Percentiles rank a stretch among this genome's conserved stretches.
These are phyloP conservation scores for Syzygium syzygioides DNA, from an alignment of 441 rosid genomes.

Conservation along the genomic window DNA sequence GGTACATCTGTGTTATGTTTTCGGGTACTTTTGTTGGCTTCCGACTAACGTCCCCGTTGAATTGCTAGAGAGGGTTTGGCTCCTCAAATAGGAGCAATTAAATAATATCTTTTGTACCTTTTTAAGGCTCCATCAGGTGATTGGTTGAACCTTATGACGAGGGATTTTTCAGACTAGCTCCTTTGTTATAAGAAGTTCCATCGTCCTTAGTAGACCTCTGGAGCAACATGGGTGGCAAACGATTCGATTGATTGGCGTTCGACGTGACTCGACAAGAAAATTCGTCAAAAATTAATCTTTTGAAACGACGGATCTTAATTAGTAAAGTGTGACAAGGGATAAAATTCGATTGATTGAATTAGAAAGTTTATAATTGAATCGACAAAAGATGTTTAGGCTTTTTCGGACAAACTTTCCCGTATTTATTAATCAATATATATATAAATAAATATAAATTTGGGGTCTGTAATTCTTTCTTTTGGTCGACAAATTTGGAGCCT, in stretches of 20 bases:
- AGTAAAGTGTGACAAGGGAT: no score
- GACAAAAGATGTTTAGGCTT: no score
- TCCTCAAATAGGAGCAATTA: neutral
- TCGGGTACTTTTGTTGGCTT: neutral
- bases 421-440: neutral
- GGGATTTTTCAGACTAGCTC: neutral
- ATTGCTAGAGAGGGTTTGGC: neutral
- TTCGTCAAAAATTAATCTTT: neutral
- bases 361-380: no score
- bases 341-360: no score
- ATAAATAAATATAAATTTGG: neutral
- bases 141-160: neutral
- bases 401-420: no score
- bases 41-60: neutral
- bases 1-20: neutral
- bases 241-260: rapidly evolving
- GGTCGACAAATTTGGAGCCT: neutral
- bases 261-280: neutral
- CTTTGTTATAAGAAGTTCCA: neutral
- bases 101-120: neutral
- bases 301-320: neutral
- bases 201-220: neutral
- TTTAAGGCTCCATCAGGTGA: neutral
- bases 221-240: neutral
- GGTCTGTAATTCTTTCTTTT: no score